Base-by-base conservation (phyloP, 305 asterid genomes). In the Petunia hybrid region DNA sequence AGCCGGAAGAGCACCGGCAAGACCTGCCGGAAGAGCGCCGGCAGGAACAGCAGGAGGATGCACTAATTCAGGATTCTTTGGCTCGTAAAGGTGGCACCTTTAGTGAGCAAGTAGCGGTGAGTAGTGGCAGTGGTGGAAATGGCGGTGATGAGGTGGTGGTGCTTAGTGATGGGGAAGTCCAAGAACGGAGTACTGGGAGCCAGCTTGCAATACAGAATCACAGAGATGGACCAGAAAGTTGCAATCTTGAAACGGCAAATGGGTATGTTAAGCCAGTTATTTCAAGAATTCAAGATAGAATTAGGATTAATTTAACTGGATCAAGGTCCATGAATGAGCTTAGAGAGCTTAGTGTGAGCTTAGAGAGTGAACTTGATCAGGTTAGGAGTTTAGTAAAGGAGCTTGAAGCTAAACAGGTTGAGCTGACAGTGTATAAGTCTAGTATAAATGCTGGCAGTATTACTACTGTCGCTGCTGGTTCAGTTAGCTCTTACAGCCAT, bases 341-440 rank as follows among this genome's bases (percentile, higher is more conserved):
- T 79, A 70, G 67, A 77, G 86, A 81, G 81, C 79, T 87, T 38
- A 66, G 61, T 68, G 59, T 69, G 84, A 82, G 67, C 80, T 40
- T 87, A 64, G 81, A 78, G 67, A 70, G 80, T 36, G 88, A 87
- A 79, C 87, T 87, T 45, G 79, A 68, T 46, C 84, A 55, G 65
- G 85, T 87, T 59, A 79, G 87, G 82, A 77, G 66, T 57, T 76
- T 85, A 77, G 80, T 79, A 31, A 83, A 82, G 75, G 78, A 56
- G 75, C 61, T 87, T 43, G 88, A 85, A 79, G 83, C 78, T 39
- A 85, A 83, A 78, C 82, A 85, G 75, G 61, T 75, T 83, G 79
- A 81, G 80, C 65, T 80, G 48, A 14, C 88, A 78, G 36, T 45
- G 6, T 68, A 31, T 62, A 83, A 76, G 39, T 82, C 45, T 67